Conservation (phyloP, 225 moss, liverwort and hornwort species). For the Straminergon stramineum region DNA sequence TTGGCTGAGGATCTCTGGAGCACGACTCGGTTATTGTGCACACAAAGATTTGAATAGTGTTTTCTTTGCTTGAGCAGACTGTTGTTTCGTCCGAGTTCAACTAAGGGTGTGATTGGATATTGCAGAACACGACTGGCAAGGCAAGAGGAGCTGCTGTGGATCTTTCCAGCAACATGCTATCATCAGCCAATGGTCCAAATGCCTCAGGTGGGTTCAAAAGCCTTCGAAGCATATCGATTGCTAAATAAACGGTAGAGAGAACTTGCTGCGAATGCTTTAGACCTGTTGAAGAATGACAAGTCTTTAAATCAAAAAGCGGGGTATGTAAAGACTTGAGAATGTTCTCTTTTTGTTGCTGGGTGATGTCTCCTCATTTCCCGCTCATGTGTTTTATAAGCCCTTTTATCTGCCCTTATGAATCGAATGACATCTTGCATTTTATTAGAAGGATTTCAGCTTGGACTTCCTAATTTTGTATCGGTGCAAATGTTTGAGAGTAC, state of each 20-base stretch:
- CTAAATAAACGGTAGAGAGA: background rate
- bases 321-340: background rate
- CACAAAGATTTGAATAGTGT: too few relatives aligned
- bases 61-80: background rate
- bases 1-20: background rate
- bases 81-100: background rate
- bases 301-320: background rate
- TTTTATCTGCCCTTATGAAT: background rate
- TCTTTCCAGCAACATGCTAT: background rate
- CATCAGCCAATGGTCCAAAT: background rate
- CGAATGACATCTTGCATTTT: background rate
- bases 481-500: background rate
- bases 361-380: background rate
- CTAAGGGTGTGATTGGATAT: background rate
- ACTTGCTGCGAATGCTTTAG: background rate
- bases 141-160: background rate
- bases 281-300: background rate
- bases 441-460: background rate
- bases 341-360: background rate
- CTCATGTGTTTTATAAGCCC: background rate
- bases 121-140: constrained; percentile 1
- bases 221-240: background rate
- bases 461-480: background rate
- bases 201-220: background rate
- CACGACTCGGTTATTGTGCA: background rate